Evolutionary conservation across 495 filamentous ascomycete species (phyloP).

Genomic region (Stereocaulon alpinum): DNA sequence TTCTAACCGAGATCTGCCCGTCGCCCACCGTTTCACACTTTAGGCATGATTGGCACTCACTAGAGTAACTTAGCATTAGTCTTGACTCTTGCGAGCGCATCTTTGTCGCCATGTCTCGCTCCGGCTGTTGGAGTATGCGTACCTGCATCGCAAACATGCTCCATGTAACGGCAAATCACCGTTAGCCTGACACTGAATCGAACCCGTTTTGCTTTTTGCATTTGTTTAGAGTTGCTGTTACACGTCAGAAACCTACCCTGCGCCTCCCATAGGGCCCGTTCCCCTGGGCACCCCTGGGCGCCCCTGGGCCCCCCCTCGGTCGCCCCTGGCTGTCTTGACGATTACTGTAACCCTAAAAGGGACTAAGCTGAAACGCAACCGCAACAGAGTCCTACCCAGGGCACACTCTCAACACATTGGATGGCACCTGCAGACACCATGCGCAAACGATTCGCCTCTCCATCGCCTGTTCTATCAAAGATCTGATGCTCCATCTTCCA

Average conservation of each 20-base stretch:
- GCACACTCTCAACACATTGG: conserved; percentile 4
- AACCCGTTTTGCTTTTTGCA: background rate
- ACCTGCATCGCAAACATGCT: background rate
- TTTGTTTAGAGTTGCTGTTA: conserved; percentile 2
- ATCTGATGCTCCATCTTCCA: background rate
- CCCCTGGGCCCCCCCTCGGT: background rate
- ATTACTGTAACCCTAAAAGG: background rate
- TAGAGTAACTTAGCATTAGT: too few relatives aligned
- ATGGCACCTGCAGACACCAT: conserved; percentile 1
- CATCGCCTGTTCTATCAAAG: conserved; percentile 5
- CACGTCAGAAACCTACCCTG: background rate
- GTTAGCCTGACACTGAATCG: conserved; percentile 3
- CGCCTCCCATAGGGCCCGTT: conserved; percentile 1
- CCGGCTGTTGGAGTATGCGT: background rate
- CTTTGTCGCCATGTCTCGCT: conserved; percentile 1
- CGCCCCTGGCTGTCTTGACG: background rate
- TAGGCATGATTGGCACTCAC: background rate
- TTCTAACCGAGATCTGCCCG: background rate
- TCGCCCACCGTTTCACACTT: background rate
- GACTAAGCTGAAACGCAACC: conserved; percentile 8
- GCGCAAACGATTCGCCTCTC: conserved; percentile 4
- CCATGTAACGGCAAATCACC: background rate
- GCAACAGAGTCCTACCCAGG: conserved; percentile 8
- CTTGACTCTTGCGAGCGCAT: background rate
- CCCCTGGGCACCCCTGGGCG: background rate